Evolutionary conservation across 78 protist genomes (phyloP).

Genomic region (Dictyostelium intermedium): DNA sequence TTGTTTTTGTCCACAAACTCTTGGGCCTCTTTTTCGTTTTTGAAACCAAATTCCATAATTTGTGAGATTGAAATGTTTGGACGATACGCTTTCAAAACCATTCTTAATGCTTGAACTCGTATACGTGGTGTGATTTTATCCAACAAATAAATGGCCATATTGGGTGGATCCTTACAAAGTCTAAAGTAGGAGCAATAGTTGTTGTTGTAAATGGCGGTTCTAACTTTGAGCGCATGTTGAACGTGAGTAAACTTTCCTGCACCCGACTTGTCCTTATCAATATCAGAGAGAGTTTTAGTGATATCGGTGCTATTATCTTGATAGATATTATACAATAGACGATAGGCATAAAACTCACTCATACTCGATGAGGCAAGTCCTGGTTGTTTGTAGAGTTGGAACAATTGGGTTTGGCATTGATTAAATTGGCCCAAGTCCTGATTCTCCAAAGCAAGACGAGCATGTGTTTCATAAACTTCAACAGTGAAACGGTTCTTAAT

Average conservation of each 20-base stretch:
- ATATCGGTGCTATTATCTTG: constrained; percentile 64
- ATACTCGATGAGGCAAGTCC: constrained; percentile 1
- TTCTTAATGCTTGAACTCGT: constrained; percentile 52
- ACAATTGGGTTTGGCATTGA: constrained; percentile 91
- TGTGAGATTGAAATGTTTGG: constrained; percentile 41
- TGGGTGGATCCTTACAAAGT: constrained; percentile 29
- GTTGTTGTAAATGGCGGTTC: constrained; percentile 44
- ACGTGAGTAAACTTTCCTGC: neutral
- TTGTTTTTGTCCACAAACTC: constrained; percentile 48
- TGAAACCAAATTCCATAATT: constrained; percentile 30
- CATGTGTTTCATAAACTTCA: constrained; percentile 91
- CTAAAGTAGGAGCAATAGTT: constrained; percentile 34
- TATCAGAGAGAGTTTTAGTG: constrained; percentile 51
- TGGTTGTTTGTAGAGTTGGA: constrained; percentile 46
- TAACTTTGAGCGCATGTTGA: constrained; percentile 60
- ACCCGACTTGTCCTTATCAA: neutral
- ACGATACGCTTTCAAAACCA: constrained; percentile 46
- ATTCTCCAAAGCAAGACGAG: constrained; percentile 84
- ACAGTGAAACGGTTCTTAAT: constrained; percentile 84
- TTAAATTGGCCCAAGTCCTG: constrained; percentile 89
- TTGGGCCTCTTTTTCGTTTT: constrained; percentile 26
- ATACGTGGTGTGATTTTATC: constrained; percentile 57
- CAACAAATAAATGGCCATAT: constrained; percentile 58
- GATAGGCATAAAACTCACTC: constrained; percentile 77
- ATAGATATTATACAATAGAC: constrained; percentile 70